Base-by-base conservation (phyloP, 495 filamentous ascomycete genomes). In the Penicillium daleae region DNA sequence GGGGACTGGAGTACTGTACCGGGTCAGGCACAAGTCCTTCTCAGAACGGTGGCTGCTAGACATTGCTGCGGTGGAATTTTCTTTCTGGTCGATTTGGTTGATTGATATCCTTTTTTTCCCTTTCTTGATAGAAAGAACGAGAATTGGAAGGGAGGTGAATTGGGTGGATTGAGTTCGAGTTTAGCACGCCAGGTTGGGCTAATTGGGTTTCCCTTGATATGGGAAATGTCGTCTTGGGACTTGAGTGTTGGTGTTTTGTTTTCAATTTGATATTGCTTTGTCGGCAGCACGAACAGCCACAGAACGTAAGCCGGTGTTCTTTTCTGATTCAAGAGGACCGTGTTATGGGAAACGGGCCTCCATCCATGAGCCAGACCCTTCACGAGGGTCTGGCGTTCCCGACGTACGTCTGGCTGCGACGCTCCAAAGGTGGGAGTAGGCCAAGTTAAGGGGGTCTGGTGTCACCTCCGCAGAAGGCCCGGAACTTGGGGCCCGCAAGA, bases 361-460 rank as follows among this genome's bases (percentile, higher is more conserved):
- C 75, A 76, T 78, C 73, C 73, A 77, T 76, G 61, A 77, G 71
- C 75, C 77, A 82, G 79, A 82, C 78, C 79, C 78, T 75, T 72
- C 63, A 60, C 59, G 69, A 76, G 79, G 79, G 79, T 67, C 79
- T 81, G 76, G 73, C 73, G 76, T 76, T 75, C 74, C 77, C 73
- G 74, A 69, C 71, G 71, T 57, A 72, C 70, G 75, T 75, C 66
- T 73, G 73, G 73, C 75, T 72, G 76, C 74, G 73, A 78, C 68
- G 71, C 68, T 76, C 59, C 42, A 58, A 50, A 29, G 35, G 53
- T n/a, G 63, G 56, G 57, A 65, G 54, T 69, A 83, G 80, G 79
- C 71, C 83, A 79, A 93, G 79, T 97, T 98, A 99, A 83, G 95
- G 95, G 73, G 95, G 95, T 84, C 95, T 93, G 83, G 92, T 95